phyloP scores from a whole-genome alignment of 2,329 filamentous ascomycete species.

The Drechslera avenae region DNA sequence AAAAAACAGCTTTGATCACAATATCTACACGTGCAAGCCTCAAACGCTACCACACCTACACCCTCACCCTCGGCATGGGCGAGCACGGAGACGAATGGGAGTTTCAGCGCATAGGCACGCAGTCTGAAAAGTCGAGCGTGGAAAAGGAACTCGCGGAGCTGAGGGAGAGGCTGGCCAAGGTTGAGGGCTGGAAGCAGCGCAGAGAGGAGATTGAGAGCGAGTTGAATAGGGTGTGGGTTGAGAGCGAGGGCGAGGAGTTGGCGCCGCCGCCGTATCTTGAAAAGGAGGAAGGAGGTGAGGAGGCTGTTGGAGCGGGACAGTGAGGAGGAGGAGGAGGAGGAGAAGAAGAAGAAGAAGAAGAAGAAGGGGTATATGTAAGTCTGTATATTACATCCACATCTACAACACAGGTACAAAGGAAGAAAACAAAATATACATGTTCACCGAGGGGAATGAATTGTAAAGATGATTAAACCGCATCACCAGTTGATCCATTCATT shows the following conservation, averaged over 20 bases:
- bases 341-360: no score
- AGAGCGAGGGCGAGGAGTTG: constrained; percentile 42
- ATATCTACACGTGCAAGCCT: constrained; percentile 93
- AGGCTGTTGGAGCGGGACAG: no score
- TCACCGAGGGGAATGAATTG: no score
- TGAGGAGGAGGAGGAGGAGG: no score
- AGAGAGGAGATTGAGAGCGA: constrained; percentile 82
- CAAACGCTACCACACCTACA: constrained; percentile 94
- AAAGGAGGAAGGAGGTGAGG: constrained; percentile 6
- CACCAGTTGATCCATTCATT: no score
- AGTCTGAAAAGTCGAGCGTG: constrained; percentile 88
- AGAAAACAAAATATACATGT: no score
- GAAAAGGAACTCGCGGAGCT: constrained; percentile 89
- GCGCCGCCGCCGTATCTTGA: constrained; percentile 45
- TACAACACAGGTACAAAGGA: no score
- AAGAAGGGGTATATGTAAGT: no score
- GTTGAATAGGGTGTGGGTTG: constrained; percentile 67
- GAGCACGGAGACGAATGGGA: constrained; percentile 86
- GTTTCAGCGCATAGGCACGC: constrained; percentile 90
- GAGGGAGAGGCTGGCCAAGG: constrained; percentile 76
- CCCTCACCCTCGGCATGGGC: constrained; percentile 81
- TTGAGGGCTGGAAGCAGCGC: constrained; percentile 81
- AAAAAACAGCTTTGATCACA: constrained; percentile 85
- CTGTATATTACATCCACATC: no score
- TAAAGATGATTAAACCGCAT: no score